phyloP scores from a whole-genome alignment of 2,329 filamentous ascomycete genomes.

The Ploettnerulaceae sp. region DNA sequence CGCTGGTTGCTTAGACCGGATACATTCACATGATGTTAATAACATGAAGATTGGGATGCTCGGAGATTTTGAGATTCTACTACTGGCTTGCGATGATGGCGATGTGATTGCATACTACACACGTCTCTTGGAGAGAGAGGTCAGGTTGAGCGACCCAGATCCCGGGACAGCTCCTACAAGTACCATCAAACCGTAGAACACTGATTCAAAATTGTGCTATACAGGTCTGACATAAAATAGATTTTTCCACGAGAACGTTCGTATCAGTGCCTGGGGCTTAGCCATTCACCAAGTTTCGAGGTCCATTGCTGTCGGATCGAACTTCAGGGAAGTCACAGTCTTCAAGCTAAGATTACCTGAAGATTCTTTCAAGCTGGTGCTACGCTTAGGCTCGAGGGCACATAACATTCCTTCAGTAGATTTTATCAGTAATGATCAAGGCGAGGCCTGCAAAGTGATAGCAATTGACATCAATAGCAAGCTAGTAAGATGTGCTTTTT shows the following conservation, averaged over 20 bases:
- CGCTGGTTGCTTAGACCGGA: constrained; percentile 49
- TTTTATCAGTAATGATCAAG: constrained; percentile 23
- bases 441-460: constrained; percentile 23
- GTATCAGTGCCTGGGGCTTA: constrained; percentile 74
- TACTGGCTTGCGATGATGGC: constrained; percentile 68
- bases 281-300: constrained; percentile 77
- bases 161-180: constrained; percentile 28
- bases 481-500: constrained; percentile 8
- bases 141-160: constrained; percentile 4
- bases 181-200: constrained; percentile 20
- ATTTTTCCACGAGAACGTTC: constrained; percentile 75
- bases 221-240: constrained; percentile 11
- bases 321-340: constrained; percentile 54
- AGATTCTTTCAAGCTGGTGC: constrained; percentile 4
- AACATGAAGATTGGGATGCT: constrained; percentile 64
- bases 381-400: constrained; percentile 11
- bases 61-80: constrained; percentile 63
- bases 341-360: constrained; percentile 34
- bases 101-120: constrained; percentile 70
- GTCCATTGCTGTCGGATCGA: constrained; percentile 80
- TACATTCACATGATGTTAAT: constrained; percentile 59
- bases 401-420: constrained; percentile 31
- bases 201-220: neutral
- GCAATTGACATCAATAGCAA: constrained; percentile 29
- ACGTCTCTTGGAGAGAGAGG: constrained; percentile 14